Percentiles rank a stretch among this genome's conserved stretches.
Conservation (phyloP, 768 basidiomycete genomes). For the Coprinopsis sp. region DNA sequence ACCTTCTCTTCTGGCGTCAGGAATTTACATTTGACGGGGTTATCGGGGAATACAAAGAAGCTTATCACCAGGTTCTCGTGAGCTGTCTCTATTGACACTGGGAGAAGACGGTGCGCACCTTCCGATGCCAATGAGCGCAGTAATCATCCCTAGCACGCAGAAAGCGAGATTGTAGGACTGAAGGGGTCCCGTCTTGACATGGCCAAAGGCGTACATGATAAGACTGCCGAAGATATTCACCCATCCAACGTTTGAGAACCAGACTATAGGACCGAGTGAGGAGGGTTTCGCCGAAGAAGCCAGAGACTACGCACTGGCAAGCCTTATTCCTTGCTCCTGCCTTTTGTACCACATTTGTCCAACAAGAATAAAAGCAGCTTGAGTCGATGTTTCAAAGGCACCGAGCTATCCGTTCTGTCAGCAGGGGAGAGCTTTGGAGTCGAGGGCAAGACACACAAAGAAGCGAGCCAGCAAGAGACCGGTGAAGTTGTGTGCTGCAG, state of each 20-base stretch:
- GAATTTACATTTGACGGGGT: conserved; percentile 27
- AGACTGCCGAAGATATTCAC: conserved; percentile 32
- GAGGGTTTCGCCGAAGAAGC: background rate
- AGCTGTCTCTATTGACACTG: background rate
- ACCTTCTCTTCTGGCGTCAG: conserved; percentile 27
- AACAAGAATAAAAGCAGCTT: conserved; percentile 26
- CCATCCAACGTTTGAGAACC: conserved; percentile 29
- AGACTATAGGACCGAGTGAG: conserved; percentile 16
- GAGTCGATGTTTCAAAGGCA: conserved; percentile 28
- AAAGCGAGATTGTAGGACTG: conserved; percentile 28
- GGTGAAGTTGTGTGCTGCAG: conserved; percentile 25
- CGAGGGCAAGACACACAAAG: conserved; percentile 21
- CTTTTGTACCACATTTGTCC: conserved; percentile 33
- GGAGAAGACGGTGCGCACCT: conserved; percentile 15
- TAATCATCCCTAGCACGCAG: conserved; percentile 24
- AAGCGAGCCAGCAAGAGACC: conserved; percentile 28
- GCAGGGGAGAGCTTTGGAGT: background rate
- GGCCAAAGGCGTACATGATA: conserved; percentile 32
- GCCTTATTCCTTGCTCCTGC: conserved; percentile 30
- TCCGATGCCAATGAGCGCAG: conserved; percentile 21
- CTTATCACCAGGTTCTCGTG: conserved; percentile 10
- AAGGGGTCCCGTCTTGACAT: conserved; percentile 22
- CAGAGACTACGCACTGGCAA: conserved; percentile 20
- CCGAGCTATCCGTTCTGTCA: conserved; percentile 23
- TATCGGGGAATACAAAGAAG: conserved; percentile 30